Base-by-base conservation (phyloP, 208 protist species). In the Leishmania martiniquensis region DNA sequence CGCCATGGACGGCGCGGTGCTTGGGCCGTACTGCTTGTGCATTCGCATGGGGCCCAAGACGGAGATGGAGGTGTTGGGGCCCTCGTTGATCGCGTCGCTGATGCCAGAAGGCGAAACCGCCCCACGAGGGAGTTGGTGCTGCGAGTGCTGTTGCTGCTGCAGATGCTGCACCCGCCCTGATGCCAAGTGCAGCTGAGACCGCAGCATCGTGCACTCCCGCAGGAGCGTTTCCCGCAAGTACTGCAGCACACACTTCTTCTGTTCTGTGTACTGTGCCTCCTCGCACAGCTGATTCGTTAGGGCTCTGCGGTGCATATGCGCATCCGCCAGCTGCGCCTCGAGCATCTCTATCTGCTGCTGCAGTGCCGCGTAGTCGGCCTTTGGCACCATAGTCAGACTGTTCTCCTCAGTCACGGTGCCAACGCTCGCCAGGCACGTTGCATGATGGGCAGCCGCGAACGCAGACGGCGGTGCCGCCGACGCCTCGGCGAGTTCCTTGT, bases 191-290 rank as follows among this genome's bases (percentile, higher is more conserved):
- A 98, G 85, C 77, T 98, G 94, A 22, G 87, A 80, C 51, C 94
- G 92, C 6, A 98, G 90, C 74, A 89, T 82, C 52, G 85, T 87
- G 76, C 92, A 96, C 82, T 98, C 92, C 62, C 89, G 85, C 69
- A 94, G 86, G 12, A 98, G 85, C 3, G 92, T 96, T 47, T 91
- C 86, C 51, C 94, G 91, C 44, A 98, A 79, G 85, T 98, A 96
- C 63, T 96, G 81, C 15, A 98, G 57, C 17, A 96, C 87, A 51
- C 80, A 83, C 32, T 80, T 77, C 76, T 89, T 90, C 39, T 85
- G 79, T 20, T 89, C 83, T 2, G 82, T 86, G 78, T 96, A 93
- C 72, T 79, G 79, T 25, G 65, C 77, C 77, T 95, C 91, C 49
- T 94, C 85, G 15, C 77, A 71, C 20, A 96, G 78, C 83, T 96